A percentile compares a stretch with the other conserved stretches of the same genome.
Conservation (phyloP, 352 stramenopile genomes). For the Phytophthora crassamura region DNA sequence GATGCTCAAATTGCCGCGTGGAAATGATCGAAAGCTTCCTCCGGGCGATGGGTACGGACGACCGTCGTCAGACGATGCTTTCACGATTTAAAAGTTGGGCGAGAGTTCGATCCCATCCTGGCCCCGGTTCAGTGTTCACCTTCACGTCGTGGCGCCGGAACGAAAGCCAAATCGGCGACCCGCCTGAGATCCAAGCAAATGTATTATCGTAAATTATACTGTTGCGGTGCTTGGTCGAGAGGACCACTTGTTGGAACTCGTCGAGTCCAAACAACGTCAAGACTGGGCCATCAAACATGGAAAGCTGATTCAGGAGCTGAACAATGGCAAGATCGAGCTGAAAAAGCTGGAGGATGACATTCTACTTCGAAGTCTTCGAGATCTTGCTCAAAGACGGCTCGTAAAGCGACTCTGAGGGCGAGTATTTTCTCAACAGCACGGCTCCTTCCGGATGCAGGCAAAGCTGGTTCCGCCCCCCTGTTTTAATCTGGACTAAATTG, state of each 20-base stretch:
- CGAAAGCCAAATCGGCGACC: conserved; percentile 95
- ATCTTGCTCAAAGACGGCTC: conserved; percentile 92
- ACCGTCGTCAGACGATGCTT: too few species aligned
- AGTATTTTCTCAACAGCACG: conserved; percentile 91
- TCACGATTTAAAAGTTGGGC: conserved; percentile 95
- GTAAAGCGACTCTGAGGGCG: conserved; percentile 87
- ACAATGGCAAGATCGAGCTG: conserved; percentile 96
- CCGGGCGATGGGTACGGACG: conserved; percentile 93
- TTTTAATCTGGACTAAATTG: conserved; percentile 91
- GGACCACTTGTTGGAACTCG: conserved; percentile 93
- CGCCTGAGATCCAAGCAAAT: conserved; percentile 96
- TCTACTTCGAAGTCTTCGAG: conserved; percentile 94
- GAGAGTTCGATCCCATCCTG: conserved; percentile 95
- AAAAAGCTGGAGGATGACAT: conserved; percentile 97
- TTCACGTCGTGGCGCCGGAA: conserved; percentile 92
- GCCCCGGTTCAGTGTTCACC: conserved; percentile 93
- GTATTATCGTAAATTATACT: conserved; percentile 96
- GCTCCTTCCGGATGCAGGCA: conserved; percentile 88
- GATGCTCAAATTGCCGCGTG: conserved; percentile 93
- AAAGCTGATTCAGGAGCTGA: conserved; percentile 94
- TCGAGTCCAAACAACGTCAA: conserved; percentile 93
- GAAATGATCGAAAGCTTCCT: conserved; percentile 93
- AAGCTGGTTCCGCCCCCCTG: conserved; percentile 91
- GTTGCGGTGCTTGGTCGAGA: conserved; percentile 93
- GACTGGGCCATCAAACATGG: conserved; percentile 87